These are phyloP conservation scores for Leishmania amazonensis DNA, from an alignment of 208 protist genomes.

Conservation along the genomic window DNA sequence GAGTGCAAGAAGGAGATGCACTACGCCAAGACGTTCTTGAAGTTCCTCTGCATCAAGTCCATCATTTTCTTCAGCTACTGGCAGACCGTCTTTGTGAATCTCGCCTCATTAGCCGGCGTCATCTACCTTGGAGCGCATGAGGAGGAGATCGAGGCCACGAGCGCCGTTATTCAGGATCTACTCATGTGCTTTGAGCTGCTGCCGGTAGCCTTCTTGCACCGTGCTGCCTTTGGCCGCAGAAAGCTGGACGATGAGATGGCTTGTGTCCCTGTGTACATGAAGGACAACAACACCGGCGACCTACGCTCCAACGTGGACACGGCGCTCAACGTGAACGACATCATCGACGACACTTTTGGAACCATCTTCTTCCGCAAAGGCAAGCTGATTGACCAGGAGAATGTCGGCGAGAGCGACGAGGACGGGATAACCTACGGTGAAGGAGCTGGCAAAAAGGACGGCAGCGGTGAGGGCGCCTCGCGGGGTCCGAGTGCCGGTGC, in stretches of 20 bases:
- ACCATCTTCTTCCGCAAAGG: conserved; percentile 84
- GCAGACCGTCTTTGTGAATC: conserved; percentile 73
- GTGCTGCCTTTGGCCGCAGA: conserved; percentile 68
- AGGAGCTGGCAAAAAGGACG: conserved; percentile 21
- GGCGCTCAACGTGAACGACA: conserved; percentile 77
- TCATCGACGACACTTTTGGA: conserved; percentile 82
- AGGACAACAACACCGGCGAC: conserved; percentile 60
- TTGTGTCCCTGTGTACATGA: conserved; percentile 81
- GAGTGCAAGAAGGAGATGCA: conserved; percentile 81
- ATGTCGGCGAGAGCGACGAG: conserved; percentile 54
- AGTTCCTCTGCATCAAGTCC: conserved; percentile 90
- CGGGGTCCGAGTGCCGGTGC: not conserved
- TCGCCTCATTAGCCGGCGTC: conserved; percentile 43
- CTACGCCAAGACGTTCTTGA: conserved; percentile 82
- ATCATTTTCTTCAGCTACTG: conserved; percentile 93
- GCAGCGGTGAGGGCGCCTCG: conserved; percentile 3
- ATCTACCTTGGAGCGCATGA: conserved; percentile 55
- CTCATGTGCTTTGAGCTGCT: conserved; percentile 90
- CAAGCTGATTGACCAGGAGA: conserved; percentile 82
- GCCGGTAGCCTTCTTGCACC: conserved; percentile 81
- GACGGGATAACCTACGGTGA: conserved; percentile 32
- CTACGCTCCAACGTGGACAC: conserved; percentile 74
- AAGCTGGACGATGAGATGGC: conserved; percentile 85
- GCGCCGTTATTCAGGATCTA: conserved; percentile 74
- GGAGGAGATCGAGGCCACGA: conserved; percentile 45